Percentiles rank a stretch among this genome's conserved stretches.
Conservation (phyloP, 164 flowering plant species). For the Piper longum region DNA sequence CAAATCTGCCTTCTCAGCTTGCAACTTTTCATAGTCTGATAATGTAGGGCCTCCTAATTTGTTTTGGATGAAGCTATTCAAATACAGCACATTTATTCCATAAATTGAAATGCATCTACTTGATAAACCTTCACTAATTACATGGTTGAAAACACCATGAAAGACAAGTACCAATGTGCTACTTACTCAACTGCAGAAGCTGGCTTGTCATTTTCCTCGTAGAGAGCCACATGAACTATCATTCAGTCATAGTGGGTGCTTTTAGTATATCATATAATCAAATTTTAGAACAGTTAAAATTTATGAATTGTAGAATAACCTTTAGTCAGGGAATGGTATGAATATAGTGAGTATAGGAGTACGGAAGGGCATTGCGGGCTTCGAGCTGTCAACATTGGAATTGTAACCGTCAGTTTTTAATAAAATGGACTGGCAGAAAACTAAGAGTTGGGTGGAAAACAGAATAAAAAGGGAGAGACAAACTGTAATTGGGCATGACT, state of each 20-base stretch:
- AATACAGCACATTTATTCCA: neutral
- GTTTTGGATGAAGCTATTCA: conserved; percentile 61
- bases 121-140: neutral
- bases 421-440: too few species aligned
- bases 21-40: conserved; percentile 70
- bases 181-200: conserved; percentile 86
- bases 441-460: too few species aligned
- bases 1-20: conserved; percentile 59
- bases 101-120: neutral
- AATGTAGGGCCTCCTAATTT: conserved; percentile 65
- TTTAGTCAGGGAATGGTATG: conserved; percentile 86
- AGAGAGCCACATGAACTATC: conserved; percentile 80
- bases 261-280: too few species aligned
- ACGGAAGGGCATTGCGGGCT: too few species aligned
- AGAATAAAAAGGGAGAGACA: too few species aligned
- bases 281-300: neutral
- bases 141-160: neutral
- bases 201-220: conserved; percentile 92
- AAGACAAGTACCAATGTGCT: neutral
- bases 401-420: too few species aligned
- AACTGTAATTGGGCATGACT: too few species aligned
- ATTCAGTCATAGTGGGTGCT: neutral
- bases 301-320: conserved; percentile 24
- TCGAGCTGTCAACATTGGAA: too few species aligned
- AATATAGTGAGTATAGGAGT: too few species aligned